Percentiles rank a stretch among this genome's conserved stretches.
Evolutionary conservation across 192 early-diverging fungal species (phyloP).

Genomic region (Backusella australiensis): DNA sequence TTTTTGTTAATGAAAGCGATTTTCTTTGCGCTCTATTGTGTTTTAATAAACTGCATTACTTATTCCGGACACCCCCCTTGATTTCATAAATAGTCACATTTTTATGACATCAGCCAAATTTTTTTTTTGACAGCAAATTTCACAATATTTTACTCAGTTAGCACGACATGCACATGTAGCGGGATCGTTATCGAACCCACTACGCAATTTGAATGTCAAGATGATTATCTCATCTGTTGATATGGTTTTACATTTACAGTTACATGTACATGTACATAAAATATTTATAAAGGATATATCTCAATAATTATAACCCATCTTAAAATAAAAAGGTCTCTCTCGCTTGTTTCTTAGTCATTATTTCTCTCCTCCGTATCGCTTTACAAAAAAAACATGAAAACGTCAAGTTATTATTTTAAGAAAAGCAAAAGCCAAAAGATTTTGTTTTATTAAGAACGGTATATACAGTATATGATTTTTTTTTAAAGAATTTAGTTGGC

Average conservation of each 20-base stretch:
- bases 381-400: no score
- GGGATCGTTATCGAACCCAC: not conserved
- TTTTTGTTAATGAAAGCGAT: not conserved
- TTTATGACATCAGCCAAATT: not conserved
- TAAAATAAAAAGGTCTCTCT: no score
- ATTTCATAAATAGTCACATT: not conserved
- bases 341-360: no score
- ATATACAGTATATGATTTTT: slow-evolving; percentile 8
- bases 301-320: no score
- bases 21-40: not conserved
- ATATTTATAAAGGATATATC: no score
- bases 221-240: not conserved
- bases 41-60: not conserved
- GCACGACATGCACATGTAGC: not conserved
- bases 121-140: not conserved
- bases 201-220: not conserved
- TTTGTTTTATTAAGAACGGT: not conserved
- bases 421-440: not conserved
- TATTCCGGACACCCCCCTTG: slow-evolving; percentile 4
- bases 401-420: not conserved
- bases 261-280: no score
- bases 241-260: not conserved
- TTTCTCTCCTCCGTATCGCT: no score
- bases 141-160: not conserved
- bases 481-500: slow-evolving; percentile 16